phyloP scores from a whole-genome alignment of 805 yeast species.

The Candida arabinofermentans region DNA sequence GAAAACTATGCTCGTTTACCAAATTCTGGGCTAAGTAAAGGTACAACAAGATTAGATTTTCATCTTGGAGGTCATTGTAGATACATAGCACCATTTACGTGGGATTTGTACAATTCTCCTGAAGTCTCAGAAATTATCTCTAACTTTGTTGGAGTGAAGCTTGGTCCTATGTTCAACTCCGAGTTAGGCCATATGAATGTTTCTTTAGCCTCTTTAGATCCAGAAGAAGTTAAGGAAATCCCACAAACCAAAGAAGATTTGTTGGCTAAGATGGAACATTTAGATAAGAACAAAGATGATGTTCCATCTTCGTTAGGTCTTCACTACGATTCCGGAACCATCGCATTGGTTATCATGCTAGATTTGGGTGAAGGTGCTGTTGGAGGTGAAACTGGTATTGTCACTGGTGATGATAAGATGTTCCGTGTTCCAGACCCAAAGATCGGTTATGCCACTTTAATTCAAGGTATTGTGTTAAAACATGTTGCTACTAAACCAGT shows the following conservation, averaged over 20 bases:
- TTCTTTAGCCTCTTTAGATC: constrained; percentile 31
- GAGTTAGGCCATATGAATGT: constrained; percentile 51
- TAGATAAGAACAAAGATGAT: constrained; percentile 28
- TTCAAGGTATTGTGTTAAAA: constrained; percentile 43
- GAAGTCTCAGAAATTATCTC: constrained; percentile 42
- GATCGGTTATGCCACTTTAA: constrained; percentile 41
- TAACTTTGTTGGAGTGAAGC: constrained; percentile 46
- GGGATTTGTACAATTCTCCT: constrained; percentile 49
- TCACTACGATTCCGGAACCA: constrained; percentile 44
- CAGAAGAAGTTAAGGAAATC: constrained; percentile 11
- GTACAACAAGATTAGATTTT: constrained; percentile 37
- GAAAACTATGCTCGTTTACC: constrained; percentile 39
- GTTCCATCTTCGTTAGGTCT: constrained; percentile 44
- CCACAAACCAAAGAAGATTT: constrained; percentile 16
- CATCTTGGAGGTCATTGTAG: constrained; percentile 45
- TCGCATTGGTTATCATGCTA: constrained; percentile 47
- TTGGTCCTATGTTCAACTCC: constrained; percentile 43
- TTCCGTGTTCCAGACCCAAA: constrained; percentile 37
- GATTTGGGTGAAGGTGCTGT: constrained; percentile 45
- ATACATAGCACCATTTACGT: constrained; percentile 38
- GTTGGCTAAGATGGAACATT: constrained; percentile 12
- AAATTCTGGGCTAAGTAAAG: constrained; percentile 20
- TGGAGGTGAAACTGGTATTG: constrained; percentile 46
- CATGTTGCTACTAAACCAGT: constrained; percentile 45
- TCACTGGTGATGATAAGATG: constrained; percentile 37